Evolutionary conservation across 2,329 filamentous ascomycete genomes (phyloP), one percentile per base, ranked within the genome.

Genomic region (Escovopsis sp.): DNA sequence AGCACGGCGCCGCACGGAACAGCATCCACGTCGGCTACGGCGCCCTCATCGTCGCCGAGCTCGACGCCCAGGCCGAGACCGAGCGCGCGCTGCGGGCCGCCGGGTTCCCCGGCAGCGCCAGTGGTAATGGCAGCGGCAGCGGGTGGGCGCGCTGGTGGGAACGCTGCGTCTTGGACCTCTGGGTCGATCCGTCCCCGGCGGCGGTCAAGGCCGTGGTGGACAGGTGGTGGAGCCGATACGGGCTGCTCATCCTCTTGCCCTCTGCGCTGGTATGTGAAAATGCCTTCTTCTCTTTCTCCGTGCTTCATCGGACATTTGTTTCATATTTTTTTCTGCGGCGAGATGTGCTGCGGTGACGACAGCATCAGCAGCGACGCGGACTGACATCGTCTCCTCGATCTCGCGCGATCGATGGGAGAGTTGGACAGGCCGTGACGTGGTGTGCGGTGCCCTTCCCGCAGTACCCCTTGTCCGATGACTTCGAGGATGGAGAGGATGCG

Each of bases 381-480:
- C n/a, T n/a, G n/a, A n/a, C n/a, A n/a, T n/a, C n/a, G n/a, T n/a
- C n/a, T n/a, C n/a, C n/a, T n/a, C n/a, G n/a, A n/a, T n/a, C n/a
- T n/a, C n/a, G n/a, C n/a, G n/a, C n/a, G n/a, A n/a, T n/a, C n/a
- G n/a, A n/a, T n/a, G n/a, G n/a, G n/a, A n/a, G n/a, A n/a, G n/a
- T n/a, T n/a, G n/a, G 4, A 33, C 40, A 75, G 71, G 70, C 72
- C 23, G 66, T 79, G 34, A 62, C 61, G 11, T 79, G 76, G 76
- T 78, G 73, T 47, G 68, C 75, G 4, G 47, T 79, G 32, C 76
- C 76, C 0, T 73, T 79, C 41, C 76, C 76, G 15, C 68, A 76
- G 45, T 78, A 77, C 47, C 60, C 66, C 2, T 51, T 78, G 14
- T 58, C 58, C 1, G 53, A 60, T 38, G 57, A 65, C 27, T 57